phyloP scores from a whole-genome alignment of 305 asterid species.

The Fraxinus latifolia region DNA sequence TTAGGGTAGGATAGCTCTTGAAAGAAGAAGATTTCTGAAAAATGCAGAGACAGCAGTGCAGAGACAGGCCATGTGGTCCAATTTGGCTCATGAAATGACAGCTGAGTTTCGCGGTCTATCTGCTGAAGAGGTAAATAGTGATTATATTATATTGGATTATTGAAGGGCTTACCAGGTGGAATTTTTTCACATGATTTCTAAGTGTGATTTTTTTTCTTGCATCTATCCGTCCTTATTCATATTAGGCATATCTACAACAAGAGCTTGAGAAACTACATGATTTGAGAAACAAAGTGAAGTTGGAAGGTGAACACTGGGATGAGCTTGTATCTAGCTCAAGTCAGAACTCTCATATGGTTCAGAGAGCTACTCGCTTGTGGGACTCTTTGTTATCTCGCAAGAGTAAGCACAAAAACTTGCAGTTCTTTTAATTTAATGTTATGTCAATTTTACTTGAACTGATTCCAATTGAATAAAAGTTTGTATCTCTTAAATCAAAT shows the following conservation, averaged over 20 bases:
- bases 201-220: constrained; percentile 18
- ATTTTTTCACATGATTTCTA: background rate
- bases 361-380: constrained; percentile 97
- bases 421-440: constrained; percentile 17
- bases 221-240: constrained; percentile 26
- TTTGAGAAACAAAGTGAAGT: constrained; percentile 88
- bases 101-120: constrained; percentile 98
- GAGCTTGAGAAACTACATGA: constrained; percentile 97
- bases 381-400: constrained; percentile 93
- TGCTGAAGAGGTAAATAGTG: constrained; percentile 82
- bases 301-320: constrained; percentile 99
- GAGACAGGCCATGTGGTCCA: constrained; percentile 96
- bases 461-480: constrained; percentile 12
- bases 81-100: constrained; percentile 99
- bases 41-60: constrained; percentile 97
- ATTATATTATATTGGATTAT: constrained; percentile 14
- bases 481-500: constrained; percentile 14
- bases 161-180: constrained; percentile 13
- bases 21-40: constrained; percentile 85
- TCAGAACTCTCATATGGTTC: constrained; percentile 98
- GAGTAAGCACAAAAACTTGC: constrained; percentile 50
- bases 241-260: constrained; percentile 95
- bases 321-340: constrained; percentile 99
- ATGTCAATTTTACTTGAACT: background rate
- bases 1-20: constrained; percentile 98